These are phyloP conservation scores for Puya raimondii DNA, from an alignment of 176 grass and related monocot species.

Conservation along the genomic window DNA sequence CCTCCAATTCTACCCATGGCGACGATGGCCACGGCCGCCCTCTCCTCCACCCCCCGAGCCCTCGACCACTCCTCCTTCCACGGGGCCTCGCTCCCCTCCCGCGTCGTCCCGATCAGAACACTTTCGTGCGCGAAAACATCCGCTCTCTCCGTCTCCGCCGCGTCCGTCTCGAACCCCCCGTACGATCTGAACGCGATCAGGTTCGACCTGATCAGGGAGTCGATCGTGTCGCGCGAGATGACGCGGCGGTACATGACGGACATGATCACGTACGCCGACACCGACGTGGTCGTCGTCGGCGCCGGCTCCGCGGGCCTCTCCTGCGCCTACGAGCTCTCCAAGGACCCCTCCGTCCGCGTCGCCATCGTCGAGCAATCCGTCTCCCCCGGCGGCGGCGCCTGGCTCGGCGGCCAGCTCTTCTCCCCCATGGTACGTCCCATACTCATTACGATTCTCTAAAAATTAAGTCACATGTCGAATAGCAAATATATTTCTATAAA, in stretches of 20 bases:
- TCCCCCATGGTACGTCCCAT: slow-evolving; percentile 48
- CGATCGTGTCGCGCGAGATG: slow-evolving; percentile 85
- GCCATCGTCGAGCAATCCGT: slow-evolving; percentile 90
- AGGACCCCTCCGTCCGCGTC: slow-evolving; percentile 61
- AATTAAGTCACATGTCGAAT: no score
- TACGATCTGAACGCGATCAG: slow-evolving; percentile 61
- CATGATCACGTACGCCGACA: slow-evolving; percentile 92
- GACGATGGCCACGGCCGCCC: slow-evolving; percentile 49
- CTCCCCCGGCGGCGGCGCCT: slow-evolving; percentile 91
- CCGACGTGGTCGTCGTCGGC: slow-evolving; percentile 79
- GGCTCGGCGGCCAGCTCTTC: slow-evolving; percentile 94
- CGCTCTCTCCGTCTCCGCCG: slow-evolving; percentile 14
- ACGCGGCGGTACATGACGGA: slow-evolving; percentile 91
- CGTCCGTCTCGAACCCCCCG: slow-evolving; percentile 30
- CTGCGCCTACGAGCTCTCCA: slow-evolving; percentile 93
- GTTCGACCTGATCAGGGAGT: slow-evolving; percentile 85
- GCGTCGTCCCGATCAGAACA: slow-evolving; percentile 4
- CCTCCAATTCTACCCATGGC: slow-evolving; percentile 19
- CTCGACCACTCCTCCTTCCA: slow-evolving; percentile 32
- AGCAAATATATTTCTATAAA: no score
- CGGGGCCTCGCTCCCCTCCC: slow-evolving; percentile 4
- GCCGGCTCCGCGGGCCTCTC: slow-evolving; percentile 83
- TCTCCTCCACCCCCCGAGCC: slow-evolving; percentile 19
- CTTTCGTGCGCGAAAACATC: background rate
- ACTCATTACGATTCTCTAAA: no score